Evolutionary conservation across 1,284 basidiomycete genomes (phyloP).

Genomic region (Ceratobasidium sp.): DNA sequence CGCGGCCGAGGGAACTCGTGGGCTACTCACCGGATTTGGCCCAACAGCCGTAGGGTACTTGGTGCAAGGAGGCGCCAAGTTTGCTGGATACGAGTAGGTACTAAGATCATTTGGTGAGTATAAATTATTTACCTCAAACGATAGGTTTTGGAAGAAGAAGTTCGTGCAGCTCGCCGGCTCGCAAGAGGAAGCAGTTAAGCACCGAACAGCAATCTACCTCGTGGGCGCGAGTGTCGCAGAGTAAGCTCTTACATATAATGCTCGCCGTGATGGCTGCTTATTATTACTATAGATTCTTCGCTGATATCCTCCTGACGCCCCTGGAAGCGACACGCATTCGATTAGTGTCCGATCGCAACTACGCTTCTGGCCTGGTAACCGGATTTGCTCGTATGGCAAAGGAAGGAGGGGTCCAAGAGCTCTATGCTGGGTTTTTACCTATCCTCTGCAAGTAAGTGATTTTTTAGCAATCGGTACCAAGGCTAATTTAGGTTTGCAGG

Average conservation of each 20-base stretch:
- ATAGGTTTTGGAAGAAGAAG: constrained; percentile 93
- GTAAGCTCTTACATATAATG: too few species aligned
- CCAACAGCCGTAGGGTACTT: constrained; percentile 95
- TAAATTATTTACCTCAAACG: too few species aligned
- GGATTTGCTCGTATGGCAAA: constrained; percentile 66
- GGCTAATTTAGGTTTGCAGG: constrained; percentile 70
- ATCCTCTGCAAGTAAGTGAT: constrained; percentile 69
- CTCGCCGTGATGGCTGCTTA: too few species aligned
- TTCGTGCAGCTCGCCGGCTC: constrained; percentile 90
- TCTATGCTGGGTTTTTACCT: constrained; percentile 69
- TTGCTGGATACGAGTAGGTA: constrained; percentile 96
- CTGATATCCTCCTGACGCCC: constrained; percentile 76
- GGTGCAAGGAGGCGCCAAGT: constrained; percentile 97
- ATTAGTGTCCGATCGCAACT: constrained; percentile 66
- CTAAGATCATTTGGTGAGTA: too few species aligned
- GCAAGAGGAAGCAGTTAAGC: constrained; percentile 83
- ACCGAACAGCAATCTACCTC: constrained; percentile 96
- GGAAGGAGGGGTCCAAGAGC: constrained; percentile 64
- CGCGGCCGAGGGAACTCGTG: constrained; percentile 84
- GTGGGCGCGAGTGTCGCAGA: constrained; percentile 94
- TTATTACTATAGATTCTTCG: too few species aligned
- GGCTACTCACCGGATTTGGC: constrained; percentile 94
- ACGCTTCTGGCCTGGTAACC: constrained; percentile 64
- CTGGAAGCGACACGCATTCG: constrained; percentile 70
- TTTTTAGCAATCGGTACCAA: too few species aligned